phyloP scores from a whole-genome alignment of 1,284 basidiomycete species.

The Anthracocystis panici-leucophaei region DNA sequence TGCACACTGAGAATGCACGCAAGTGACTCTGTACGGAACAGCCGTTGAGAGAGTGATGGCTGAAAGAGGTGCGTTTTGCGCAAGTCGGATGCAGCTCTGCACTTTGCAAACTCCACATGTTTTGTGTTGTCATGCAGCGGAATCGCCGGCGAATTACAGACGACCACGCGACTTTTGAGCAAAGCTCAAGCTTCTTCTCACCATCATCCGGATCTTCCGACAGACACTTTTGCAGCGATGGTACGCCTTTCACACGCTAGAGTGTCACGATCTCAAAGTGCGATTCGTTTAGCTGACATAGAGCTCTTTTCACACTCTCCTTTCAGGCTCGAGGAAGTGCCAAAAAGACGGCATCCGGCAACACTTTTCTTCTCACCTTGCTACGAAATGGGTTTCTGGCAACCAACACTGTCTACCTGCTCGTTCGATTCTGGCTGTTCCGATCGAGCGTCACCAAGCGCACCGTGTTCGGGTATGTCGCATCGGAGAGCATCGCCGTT shows the following conservation, averaged over 20 bases:
- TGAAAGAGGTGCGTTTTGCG: neutral
- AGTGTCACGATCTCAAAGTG: no score
- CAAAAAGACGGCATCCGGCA: constrained; percentile 54
- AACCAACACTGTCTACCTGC: constrained; percentile 60
- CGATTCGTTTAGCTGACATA: neutral
- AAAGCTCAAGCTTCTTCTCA: constrained; percentile 2
- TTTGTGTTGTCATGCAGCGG: constrained; percentile 5
- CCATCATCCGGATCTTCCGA: constrained; percentile 1
- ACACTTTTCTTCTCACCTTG: constrained; percentile 53
- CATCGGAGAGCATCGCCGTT: constrained; percentile 64
- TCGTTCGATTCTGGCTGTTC: constrained; percentile 54
- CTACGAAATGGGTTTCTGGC: constrained; percentile 62
- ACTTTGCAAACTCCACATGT: constrained; percentile 1
- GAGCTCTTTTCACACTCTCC: neutral
- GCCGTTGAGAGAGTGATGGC: neutral
- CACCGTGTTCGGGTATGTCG: constrained; percentile 50
- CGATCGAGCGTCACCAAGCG: constrained; percentile 31
- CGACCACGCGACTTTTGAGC: constrained; percentile 6
- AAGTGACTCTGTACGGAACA: neutral
- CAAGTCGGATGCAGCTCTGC: constrained; percentile 3
- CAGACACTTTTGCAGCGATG: constrained; percentile 4
- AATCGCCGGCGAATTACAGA: constrained; percentile 11
- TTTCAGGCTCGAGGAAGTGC: constrained; percentile 53
- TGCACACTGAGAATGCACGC: neutral
- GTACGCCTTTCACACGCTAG: neutral